Conservation (phyloP, 1,284 basidiomycete genomes). For the Cryptococcus neoformans region DNA sequence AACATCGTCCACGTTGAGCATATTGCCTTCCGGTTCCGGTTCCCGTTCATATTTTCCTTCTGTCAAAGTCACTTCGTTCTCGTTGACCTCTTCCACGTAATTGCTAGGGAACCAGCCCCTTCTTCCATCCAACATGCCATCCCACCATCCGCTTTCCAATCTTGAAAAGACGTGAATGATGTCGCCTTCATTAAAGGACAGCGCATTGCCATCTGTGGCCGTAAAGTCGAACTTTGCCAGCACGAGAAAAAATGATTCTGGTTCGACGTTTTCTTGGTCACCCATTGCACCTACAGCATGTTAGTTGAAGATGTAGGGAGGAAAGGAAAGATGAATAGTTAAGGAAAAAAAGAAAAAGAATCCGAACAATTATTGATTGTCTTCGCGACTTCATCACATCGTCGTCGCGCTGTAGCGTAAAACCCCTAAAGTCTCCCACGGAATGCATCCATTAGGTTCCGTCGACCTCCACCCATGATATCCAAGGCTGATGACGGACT, state of each 20-base stretch:
- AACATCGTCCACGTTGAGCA: constrained; percentile 28
- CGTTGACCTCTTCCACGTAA: constrained; percentile 70
- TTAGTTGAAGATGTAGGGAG: too few species aligned
- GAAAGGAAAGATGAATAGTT: too few species aligned
- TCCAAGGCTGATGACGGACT: too few species aligned
- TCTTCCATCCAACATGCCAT: constrained; percentile 82
- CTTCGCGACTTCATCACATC: too few species aligned
- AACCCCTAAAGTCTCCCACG: too few species aligned
- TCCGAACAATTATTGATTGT: too few species aligned
- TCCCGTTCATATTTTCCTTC: not conserved
- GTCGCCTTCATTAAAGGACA: constrained; percentile 82
- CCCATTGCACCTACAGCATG: too few species aligned
- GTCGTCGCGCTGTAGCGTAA: too few species aligned
- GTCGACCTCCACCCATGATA: too few species aligned
- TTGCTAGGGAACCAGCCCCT: constrained; percentile 99
- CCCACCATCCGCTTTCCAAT: constrained; percentile 97
- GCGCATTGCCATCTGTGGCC: constrained; percentile 79
- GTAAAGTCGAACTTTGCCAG: constrained; percentile 89
- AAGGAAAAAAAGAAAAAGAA: too few species aligned
- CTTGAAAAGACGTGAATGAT: constrained; percentile 92
- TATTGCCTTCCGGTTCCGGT: constrained; percentile 13
- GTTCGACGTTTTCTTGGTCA: too few species aligned
- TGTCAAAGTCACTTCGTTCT: not conserved
- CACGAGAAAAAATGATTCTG: constrained; percentile 51
- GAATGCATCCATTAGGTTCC: too few species aligned